A percentile compares a stretch with the other conserved stretches of the same genome.
phyloP scores from a whole-genome alignment of 2,329 filamentous ascomycete species.

The Ambrosiella xylebori region DNA sequence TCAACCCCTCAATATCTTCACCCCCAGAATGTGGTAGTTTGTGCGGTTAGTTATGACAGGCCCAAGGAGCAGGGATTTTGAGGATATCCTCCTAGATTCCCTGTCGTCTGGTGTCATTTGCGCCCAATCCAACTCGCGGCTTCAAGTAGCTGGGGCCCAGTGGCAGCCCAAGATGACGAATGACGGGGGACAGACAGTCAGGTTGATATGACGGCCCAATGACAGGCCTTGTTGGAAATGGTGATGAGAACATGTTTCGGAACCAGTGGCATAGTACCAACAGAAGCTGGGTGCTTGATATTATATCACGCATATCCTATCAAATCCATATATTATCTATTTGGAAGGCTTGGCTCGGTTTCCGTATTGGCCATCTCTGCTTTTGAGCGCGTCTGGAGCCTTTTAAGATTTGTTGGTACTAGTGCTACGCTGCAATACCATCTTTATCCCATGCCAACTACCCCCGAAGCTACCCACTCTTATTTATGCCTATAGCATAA shows the following conservation, averaged over 20 bases:
- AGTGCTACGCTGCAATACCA: not conserved
- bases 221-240: not conserved
- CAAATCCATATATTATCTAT: no score
- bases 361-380: not conserved
- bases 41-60: not conserved
- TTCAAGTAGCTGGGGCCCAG: not conserved
- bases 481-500: not conserved
- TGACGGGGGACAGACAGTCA: not conserved
- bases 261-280: no score
- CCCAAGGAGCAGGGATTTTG: not conserved
- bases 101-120: slow-evolving; percentile 3
- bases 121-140: slow-evolving; percentile 9
- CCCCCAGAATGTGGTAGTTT: no score
- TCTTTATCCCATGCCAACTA: not conserved
- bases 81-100: not conserved
- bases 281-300: no score
- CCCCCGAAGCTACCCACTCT: not conserved
- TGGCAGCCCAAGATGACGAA: slow-evolving; percentile 5
- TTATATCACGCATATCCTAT: no score
- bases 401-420: not conserved
- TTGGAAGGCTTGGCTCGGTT: not conserved
- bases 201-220: not conserved
- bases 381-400: not conserved
- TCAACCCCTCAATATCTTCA: no score
- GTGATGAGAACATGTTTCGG: no score